Base-by-base conservation (phyloP, 106 monocot genomes). In the Acorus calamus region DNA sequence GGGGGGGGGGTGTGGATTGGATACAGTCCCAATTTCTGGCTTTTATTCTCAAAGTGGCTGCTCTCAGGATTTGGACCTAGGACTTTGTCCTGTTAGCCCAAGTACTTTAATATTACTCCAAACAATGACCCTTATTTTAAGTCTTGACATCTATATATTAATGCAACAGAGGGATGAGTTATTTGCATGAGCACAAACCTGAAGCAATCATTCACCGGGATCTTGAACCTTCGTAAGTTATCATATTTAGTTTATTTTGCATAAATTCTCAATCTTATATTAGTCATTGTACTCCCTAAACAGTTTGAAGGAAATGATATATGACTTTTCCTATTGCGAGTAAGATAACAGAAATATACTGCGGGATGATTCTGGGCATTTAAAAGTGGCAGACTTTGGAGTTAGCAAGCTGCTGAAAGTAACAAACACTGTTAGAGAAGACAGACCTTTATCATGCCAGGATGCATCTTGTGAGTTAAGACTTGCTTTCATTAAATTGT, bases 121-220 rank as follows among this genome's bases (percentile, higher is more conserved):
- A 28, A 28, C 28, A 28, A 28, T 28, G 28, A 28, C 28, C 28
- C 28, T 1, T 28, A 28, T 28, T 28, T 28, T 28, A 28, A 28
- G 28, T 28, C 11, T 64, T 47, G 50, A 47, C 56, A n/a, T 47
- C 8, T 8, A 8, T 56, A 43, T 46, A 42, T 5, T 57, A 43
- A 53, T 66, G 48, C 76, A 7, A 10, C 73, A 94, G 96, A 72
- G 96, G 96, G 58, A 76, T 98, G 82, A 98, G 81, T 81, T 98
- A 91, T 65, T 83, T 98, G 71, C 96, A 98, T 69, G 91, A 91
- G 67, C 96, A 79, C 73, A 98, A 88, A 77, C 91, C 96, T 59
- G 84, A 89, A 71, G 85, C 91, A 57, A 91, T 98, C 53, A 98
- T 98, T 78, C 96, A 98, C 67, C 80, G 96, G 52, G 96, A 98